Conservation (phyloP, 495 filamentous ascomycete genomes). For the Diplogelasinospora grovesii region DNA sequence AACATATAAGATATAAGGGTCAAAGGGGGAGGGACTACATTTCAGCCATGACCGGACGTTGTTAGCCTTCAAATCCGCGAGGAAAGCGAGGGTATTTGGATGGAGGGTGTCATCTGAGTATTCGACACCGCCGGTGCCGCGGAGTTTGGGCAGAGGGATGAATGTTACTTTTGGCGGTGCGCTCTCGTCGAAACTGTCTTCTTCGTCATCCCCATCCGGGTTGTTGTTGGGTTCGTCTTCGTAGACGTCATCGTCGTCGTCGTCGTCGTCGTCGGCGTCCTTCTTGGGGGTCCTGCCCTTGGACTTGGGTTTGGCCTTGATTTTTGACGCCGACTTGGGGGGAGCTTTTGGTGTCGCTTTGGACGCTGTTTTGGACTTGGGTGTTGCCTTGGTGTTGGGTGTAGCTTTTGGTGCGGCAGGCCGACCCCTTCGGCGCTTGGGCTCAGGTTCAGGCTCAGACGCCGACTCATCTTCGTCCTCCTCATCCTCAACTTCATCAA, state of each 20-base stretch:
- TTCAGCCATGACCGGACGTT: conserved; percentile 82
- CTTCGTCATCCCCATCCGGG: conserved; percentile 17
- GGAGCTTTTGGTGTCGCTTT: no score
- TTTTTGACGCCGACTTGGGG: no score
- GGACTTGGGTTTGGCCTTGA: no score
- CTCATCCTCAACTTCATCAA: conserved; percentile 20
- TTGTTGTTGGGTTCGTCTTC: conserved; percentile 8
- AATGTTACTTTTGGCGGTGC: conserved; percentile 40
- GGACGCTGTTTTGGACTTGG: no score
- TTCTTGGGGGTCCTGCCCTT: no score
- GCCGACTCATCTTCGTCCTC: no score
- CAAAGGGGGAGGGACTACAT: conserved; percentile 37
- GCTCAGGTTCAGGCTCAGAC: no score
- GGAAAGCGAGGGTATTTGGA: conserved; percentile 73
- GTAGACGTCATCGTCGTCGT: conserved; percentile 19
- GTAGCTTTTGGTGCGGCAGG: no score
- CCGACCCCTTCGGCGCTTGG: no score
- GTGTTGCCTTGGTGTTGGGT: no score
- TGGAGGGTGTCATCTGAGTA: conserved; percentile 69
- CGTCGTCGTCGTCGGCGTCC: conserved; percentile 11
- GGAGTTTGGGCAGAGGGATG: conserved; percentile 62
- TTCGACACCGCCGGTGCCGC: conserved; percentile 55
- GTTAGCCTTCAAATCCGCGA: conserved; percentile 66
- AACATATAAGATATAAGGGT: not conserved
- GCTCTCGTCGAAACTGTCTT: conserved; percentile 32